Conservation (phyloP, 169 alveolate species). For the Theileria annulata region DNA sequence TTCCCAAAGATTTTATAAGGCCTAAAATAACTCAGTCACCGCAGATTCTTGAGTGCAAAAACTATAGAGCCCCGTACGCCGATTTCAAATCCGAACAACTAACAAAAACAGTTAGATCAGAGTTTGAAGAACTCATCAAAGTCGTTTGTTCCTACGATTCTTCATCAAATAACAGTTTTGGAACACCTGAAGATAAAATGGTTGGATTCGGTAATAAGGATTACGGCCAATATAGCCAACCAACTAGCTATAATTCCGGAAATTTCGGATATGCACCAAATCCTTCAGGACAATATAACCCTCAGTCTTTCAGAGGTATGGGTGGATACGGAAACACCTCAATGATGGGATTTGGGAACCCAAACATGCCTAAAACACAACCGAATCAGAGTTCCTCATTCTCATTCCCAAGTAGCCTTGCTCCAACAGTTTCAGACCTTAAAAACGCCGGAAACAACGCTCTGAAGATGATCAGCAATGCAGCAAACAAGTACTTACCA, state of each 20-base stretch:
- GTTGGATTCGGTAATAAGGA: slow-evolving; percentile 58
- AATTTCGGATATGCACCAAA: neutral
- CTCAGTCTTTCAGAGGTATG: neutral
- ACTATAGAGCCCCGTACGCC: slow-evolving; percentile 51
- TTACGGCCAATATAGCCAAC: neutral
- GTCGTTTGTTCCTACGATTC: slow-evolving; percentile 43
- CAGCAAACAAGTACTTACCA: slow-evolving; percentile 53
- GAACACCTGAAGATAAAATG: slow-evolving; percentile 24
- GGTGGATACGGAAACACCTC: slow-evolving; percentile 1
- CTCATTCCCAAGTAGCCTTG: neutral
- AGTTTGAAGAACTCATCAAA: slow-evolving; percentile 59
- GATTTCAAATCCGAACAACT: slow-evolving; percentile 56
- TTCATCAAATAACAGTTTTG: neutral
- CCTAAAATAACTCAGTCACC: slow-evolving; percentile 46
- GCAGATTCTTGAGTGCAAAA: slow-evolving; percentile 38
- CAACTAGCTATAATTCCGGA: neutral
- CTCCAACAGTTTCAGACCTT: slow-evolving; percentile 16
- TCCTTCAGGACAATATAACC: neutral
- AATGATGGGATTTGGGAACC: slow-evolving; percentile 62
- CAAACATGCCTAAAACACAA: neutral
- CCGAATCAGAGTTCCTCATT: neutral
- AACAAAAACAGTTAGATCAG: slow-evolving; percentile 49
- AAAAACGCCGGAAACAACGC: slow-evolving; percentile 37
- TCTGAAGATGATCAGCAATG: slow-evolving; percentile 41
- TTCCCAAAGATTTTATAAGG: slow-evolving; percentile 60